These are phyloP conservation scores for Aspergillus sp. DNA, from an alignment of 2,329 filamentous ascomycete genomes.

Conservation along the genomic window DNA sequence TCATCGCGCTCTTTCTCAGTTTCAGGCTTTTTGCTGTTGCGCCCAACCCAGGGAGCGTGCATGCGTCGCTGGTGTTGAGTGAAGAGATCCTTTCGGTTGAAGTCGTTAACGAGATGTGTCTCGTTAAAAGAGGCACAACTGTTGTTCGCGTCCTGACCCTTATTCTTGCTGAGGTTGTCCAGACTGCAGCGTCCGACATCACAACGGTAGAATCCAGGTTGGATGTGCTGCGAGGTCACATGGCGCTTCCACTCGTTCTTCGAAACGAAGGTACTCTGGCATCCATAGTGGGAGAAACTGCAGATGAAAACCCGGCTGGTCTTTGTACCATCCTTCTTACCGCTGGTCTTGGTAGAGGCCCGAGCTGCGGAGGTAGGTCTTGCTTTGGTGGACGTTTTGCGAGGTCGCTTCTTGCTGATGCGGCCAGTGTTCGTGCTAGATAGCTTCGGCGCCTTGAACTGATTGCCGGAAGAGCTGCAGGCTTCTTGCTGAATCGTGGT, in stretches of 20 bases:
- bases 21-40: conserved; percentile 31
- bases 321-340: conserved; percentile 6
- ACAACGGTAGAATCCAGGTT: conserved; percentile 74
- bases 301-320: conserved; percentile 61
- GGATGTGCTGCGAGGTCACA: conserved; percentile 75
- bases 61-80: conserved; percentile 85
- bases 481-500: background rate
- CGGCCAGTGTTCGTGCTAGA: background rate
- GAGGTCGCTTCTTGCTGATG: conserved; percentile 3
- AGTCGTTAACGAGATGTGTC: conserved; percentile 59
- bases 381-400: conserved; percentile 9
- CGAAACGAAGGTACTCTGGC: conserved; percentile 68
- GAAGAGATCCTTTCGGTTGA: conserved; percentile 91
- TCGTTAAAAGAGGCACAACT: conserved; percentile 22
- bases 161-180: conserved; percentile 15
- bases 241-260: conserved; percentile 98
- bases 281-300: conserved; percentile 77
- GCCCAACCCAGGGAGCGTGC: conserved; percentile 66
- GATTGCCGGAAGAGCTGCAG: background rate
- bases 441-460: background rate
- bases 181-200: conserved; percentile 60
- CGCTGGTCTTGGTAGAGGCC: conserved; percentile 9
- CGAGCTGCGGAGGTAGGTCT: conserved; percentile 12
- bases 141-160: background rate
- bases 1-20: conserved; percentile 34